Conservation (phyloP, 148 eudicot genomes). For the Rheum nobile region DNA sequence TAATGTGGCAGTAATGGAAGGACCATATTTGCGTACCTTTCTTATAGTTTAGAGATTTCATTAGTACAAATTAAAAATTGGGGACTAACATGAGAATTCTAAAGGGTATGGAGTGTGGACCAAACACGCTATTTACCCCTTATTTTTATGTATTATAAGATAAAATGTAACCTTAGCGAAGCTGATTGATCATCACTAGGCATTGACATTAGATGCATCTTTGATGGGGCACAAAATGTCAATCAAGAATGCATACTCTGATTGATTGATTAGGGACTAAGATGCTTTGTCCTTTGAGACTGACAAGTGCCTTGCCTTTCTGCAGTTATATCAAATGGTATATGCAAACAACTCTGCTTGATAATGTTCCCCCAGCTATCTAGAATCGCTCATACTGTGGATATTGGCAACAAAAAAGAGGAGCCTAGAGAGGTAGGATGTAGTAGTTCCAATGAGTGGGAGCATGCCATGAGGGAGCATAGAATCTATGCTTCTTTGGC, state of each 20-base stretch:
- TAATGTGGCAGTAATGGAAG: neutral
- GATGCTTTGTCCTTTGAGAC: neutral
- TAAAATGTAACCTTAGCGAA: neutral
- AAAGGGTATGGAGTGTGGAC: neutral
- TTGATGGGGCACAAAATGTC: neutral
- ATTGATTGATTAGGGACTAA: no score
- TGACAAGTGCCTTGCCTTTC: constrained; percentile 7
- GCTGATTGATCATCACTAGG: neutral
- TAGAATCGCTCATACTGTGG: constrained; percentile 23
- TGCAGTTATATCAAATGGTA: constrained; percentile 59
- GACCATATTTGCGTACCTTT: neutral
- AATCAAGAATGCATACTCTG: neutral
- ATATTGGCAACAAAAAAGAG: constrained; percentile 13
- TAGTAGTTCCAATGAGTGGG: constrained; percentile 30
- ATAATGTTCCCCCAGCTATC: constrained; percentile 51
- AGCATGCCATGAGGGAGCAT: constrained; percentile 39
- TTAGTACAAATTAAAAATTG: neutral
- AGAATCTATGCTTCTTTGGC: constrained; percentile 41
- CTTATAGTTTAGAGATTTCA: neutral
- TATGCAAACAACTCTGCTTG: constrained; percentile 58
- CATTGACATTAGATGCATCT: neutral
- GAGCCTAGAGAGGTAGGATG: constrained; percentile 27
- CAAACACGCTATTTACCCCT: neutral
- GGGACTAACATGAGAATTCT: neutral
- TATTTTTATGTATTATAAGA: neutral